phyloP scores from a whole-genome alignment of 108 stramenopile genomes.

The Skeletonema tropicum region DNA sequence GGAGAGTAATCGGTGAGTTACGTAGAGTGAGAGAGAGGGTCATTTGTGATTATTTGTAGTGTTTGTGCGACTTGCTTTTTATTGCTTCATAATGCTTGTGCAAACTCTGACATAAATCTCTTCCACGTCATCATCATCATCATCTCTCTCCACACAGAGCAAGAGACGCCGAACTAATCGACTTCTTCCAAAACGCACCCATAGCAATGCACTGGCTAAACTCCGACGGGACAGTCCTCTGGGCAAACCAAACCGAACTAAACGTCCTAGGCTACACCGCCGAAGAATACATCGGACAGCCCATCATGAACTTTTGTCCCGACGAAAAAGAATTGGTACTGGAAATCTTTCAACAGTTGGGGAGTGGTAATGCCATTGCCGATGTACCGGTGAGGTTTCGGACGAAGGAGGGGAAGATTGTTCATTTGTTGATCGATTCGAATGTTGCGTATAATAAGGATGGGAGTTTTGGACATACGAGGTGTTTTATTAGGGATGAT shows the following conservation, averaged over 20 bases:
- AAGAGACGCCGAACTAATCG: constrained; percentile 47
- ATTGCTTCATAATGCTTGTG: too few species aligned
- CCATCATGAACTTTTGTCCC: constrained; percentile 50
- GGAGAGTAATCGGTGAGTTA: constrained; percentile 27
- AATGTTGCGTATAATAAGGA: constrained; percentile 54
- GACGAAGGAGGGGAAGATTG: constrained; percentile 55
- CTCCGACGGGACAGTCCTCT: constrained; percentile 46
- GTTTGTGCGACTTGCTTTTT: neutral
- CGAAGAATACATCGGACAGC: constrained; percentile 51
- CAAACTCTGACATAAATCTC: too few species aligned
- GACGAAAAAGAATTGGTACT: constrained; percentile 49
- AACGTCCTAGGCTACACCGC: constrained; percentile 55
- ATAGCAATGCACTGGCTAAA: constrained; percentile 67
- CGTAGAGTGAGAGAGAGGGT: too few species aligned
- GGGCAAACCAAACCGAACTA: constrained; percentile 60
- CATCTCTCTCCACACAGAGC: constrained; percentile 11
- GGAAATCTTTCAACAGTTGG: constrained; percentile 56
- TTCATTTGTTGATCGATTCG: constrained; percentile 59
- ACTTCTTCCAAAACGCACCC: constrained; percentile 61
- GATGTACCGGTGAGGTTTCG: constrained; percentile 61
- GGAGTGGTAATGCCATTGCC: constrained; percentile 40
- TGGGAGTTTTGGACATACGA: constrained; percentile 57
- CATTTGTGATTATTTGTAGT: neutral
- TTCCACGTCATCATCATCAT: too few species aligned
- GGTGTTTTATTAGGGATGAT: constrained; percentile 62